Base-by-base conservation (phyloP, 1,139 yeast species). In the Pichia sp. region DNA sequence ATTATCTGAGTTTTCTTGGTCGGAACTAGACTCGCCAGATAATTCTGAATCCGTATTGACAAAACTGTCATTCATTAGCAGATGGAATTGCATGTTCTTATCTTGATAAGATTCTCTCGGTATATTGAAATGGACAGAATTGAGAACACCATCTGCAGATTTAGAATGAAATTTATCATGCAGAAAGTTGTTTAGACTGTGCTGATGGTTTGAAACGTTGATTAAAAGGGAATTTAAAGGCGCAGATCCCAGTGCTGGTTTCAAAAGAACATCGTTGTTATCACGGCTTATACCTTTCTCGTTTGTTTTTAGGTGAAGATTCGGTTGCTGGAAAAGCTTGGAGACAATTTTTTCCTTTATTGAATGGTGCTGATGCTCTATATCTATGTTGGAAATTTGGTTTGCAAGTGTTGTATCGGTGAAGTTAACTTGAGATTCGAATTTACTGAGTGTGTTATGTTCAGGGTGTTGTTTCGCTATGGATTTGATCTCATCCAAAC, bases 361-460 rank as follows among this genome's bases (percentile, higher is more conserved):
- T 15, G 40, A 24, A 15, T 31, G 34, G 15, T 38, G 40, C 8
- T 11, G 10, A n/a, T 32, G 2, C 7, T 15, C 18, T 15, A 32
- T 5, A 32, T 36, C 14, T 20, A 6, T 20, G n/a, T 11, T 34
- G 20, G 24, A 34, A 4, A 19, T 11, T 24, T 6, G 14, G n/a
- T 20, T 34, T 34, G 24, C 20, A 9, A 19, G 4, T 20, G n/a
- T 20, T 21, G 34, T 32, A 34, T 42, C 28, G 12, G 21, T 20
- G 34, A 38, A 32, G 15, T 17, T 17, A 24, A 38, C 17, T 11
- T 46, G 45, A 27, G 46, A 41, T 28, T 46, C 50, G 31, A 47
- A 47, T 19, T 45, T 14, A 4, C 34, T 42, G 1, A 44, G 19
- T 2, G 50, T 31, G 24, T 40, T 45, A 11, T 38, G 39, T 9